Percentiles rank a stretch among this genome's conserved stretches.
These are phyloP conservation scores for Arthonia radiata DNA, from an alignment of 495 filamentous ascomycete species.

Conservation along the genomic window DNA sequence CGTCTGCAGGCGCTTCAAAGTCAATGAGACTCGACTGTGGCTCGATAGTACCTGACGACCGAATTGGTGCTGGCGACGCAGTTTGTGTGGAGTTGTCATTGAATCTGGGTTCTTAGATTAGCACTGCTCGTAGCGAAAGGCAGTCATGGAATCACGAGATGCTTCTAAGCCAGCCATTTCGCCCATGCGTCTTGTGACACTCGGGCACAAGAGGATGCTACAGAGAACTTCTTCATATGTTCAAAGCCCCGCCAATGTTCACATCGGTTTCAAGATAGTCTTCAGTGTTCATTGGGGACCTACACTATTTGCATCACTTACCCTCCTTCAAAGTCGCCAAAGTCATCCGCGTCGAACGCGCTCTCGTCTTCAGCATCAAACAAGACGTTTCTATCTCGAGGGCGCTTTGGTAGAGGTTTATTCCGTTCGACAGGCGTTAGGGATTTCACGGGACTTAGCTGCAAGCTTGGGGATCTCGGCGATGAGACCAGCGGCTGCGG, in stretches of 20 bases:
- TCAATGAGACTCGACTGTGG: too few species aligned
- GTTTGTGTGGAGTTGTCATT: too few species aligned
- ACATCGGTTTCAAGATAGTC: too few species aligned
- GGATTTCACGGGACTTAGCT: not conserved
- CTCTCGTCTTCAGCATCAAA: conserved; percentile 14
- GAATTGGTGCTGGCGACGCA: too few species aligned
- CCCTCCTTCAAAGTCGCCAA: conserved; percentile 11
- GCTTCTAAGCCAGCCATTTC: conserved; percentile 1
- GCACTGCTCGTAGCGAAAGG: too few species aligned
- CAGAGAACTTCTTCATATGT: conserved; percentile 2
- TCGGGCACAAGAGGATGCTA: conserved; percentile 1
- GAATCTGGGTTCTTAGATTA: too few species aligned
- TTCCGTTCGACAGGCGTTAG: conserved; percentile 1
- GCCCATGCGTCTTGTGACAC: not conserved
- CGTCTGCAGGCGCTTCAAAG: too few species aligned
- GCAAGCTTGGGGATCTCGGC: conserved; percentile 3
- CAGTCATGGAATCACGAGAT: conserved; percentile 1
- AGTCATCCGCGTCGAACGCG: conserved; percentile 8
- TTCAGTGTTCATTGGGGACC: too few species aligned
- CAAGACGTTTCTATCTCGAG: conserved; percentile 9
- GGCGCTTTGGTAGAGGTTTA: conserved; percentile 2
- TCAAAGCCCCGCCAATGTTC: not conserved
- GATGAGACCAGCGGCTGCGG: conserved; percentile 6
- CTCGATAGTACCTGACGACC: too few species aligned
- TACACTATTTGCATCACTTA: conserved; percentile 1